These are phyloP conservation scores for Didymella pinodella DNA, from an alignment of 2,329 filamentous ascomycete genomes.

Conservation along the genomic window DNA sequence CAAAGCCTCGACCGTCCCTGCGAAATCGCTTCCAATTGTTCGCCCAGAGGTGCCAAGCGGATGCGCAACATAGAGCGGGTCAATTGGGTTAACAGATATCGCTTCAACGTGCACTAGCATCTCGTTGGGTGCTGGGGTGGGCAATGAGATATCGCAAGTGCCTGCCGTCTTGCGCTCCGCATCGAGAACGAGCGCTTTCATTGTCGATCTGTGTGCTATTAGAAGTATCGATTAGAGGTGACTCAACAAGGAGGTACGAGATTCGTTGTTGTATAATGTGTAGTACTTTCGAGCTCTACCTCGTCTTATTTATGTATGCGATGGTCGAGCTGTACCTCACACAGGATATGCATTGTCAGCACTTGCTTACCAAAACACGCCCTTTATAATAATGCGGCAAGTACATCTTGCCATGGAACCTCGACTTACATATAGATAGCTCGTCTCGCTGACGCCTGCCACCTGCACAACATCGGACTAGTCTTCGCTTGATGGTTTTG, in stretches of 20 bases:
- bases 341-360: not conserved
- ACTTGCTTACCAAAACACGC: not conserved
- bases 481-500: not conserved
- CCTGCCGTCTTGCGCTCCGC: not conserved
- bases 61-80: not conserved
- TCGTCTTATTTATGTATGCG: not conserved
- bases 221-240: no score
- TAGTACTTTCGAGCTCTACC: no score
- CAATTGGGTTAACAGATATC: not conserved
- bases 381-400: not conserved
- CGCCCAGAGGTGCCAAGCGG: slow-evolving; percentile 1
- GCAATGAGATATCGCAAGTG: not conserved
- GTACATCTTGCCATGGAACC: not conserved
- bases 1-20: not conserved
- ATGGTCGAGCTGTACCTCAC: not conserved
- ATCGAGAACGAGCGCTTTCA: not conserved
- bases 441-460: not conserved
- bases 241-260: no score
- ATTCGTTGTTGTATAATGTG: not conserved
- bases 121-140: not conserved
- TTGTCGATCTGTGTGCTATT: not conserved
- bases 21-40: not conserved
- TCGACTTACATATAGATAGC: not conserved
- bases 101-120: not conserved
- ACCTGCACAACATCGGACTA: not conserved